Evolutionary conservation across 306 rosid genomes (phyloP), one percentile per base, ranked within the genome.

Genomic region (Gastrolobium villosum): DNA sequence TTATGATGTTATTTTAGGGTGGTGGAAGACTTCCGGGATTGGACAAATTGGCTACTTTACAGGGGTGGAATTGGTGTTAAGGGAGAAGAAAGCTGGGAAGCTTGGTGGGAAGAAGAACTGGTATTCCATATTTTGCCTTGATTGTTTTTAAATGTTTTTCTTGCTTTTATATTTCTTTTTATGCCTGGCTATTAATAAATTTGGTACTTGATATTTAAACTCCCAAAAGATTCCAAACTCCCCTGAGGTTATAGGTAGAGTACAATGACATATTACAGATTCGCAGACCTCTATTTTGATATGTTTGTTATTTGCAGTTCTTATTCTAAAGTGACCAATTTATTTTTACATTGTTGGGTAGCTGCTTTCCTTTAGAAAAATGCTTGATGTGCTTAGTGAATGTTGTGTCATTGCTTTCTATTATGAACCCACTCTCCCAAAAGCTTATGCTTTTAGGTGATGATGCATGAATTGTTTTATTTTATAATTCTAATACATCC

Each of bases 81-180:
- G 85, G 98, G 98, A 79, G 98, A 87, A 85, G 98, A 95, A 88
- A 95, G 99, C 82, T 95, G 99, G 99, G 99, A 95, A 91, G 96
- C 98, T 72, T 95, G 98, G 98, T 93, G 99, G 99, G 98, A 93
- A 70, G 97, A 93, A 82, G 99, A 95, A 87, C 86, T 92, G 98
- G 99, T 95, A 92, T 56, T 62, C 41, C 20, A 75, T 74, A 41
- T 56, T 62, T 37, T 50, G 11, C 69, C 31, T 13, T 44, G 20
- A 50, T 82, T 36, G 48, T 59, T 76, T 59, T 46, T 70, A 73
- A 53, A 10, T 59, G n/a, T 5, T 39, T 54, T 39, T 34, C 60
- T 73, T 77, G 43, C 36, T 43, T 62, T 53, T 31, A 49, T 66
- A 26, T 10, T 56, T 48, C 3, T 32, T 41, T 35, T n/a, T 37